Evolutionary conservation across 148 eudicot genomes (phyloP), one percentile per base, ranked within the genome.

Genomic region (Spergularia marina): DNA sequence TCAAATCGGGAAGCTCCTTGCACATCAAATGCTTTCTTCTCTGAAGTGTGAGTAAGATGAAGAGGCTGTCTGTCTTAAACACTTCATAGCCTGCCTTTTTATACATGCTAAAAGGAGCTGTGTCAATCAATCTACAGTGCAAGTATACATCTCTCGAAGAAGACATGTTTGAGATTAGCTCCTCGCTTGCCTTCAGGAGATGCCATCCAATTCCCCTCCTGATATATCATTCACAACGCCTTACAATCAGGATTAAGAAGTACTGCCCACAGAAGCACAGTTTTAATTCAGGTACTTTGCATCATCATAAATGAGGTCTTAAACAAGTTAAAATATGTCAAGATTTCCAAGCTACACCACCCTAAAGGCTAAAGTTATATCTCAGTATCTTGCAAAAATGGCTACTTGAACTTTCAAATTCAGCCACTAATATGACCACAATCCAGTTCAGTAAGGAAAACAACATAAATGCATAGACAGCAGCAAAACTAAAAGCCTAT

Each of bases 121-220:
- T 77, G 84, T 95, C 99, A 75, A 95, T 91, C 78, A 90, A 84
- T 83, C 99, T 83, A 73, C 99, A 95, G 74, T 92, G 99, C 84
- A 95, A 86, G 76, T 90, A 89, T 36, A 83, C 89, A 47, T 89
- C 90, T 77, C 92, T 88, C 0, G 89, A 81, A 53, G 88, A 79
- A 81, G 85, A 85, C 91, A 95, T 90, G 70, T 82, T 73, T 64
- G 89, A 85, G 74, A 95, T 87, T 16, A 95, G 89, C 73, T 95
- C 89, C 83, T 92, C 97, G 72, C 94, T 86, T 70, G 99, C 97
- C 87, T 87, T 92, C 76, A 95, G 76, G 63, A 95, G 88, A 83
- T 95, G 99, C 97, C 99, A 95, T 61, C 99, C 99, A 71, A 95
- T 91, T 69, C 99, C 96, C 78, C 89, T 89, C 91, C 99, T 95